Conservation (phyloP, 164 flowering plant species). For the Tetrastigma voinierianum region DNA sequence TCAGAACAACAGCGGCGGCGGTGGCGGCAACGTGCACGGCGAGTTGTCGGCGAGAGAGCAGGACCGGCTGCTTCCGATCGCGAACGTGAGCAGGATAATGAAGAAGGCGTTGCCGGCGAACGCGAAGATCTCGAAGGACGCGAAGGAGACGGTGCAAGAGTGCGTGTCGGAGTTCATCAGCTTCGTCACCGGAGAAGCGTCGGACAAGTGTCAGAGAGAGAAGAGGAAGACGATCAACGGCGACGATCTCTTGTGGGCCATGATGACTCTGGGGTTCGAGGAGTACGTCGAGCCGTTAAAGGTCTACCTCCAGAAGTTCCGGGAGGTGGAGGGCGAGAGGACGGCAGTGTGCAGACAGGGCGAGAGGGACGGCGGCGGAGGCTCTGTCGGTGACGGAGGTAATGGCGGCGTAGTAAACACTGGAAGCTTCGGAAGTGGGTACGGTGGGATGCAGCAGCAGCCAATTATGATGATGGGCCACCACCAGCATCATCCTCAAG, state of each 20-base stretch:
- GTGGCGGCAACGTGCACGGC: constrained; percentile 5
- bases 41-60: constrained; percentile 27
- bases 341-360: constrained; percentile 4
- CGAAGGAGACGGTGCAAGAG: constrained; percentile 52
- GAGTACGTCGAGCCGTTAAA: constrained; percentile 47
- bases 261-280: constrained; percentile 48
- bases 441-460: constrained; percentile 23
- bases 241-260: constrained; percentile 47
- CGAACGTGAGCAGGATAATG: constrained; percentile 46
- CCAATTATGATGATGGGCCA: constrained; percentile 37
- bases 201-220: constrained; percentile 52
- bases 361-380: neutral
- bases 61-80: constrained; percentile 40
- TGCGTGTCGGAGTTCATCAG: constrained; percentile 57
- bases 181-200: constrained; percentile 52
- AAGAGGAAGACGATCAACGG: constrained; percentile 57
- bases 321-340: constrained; percentile 46
- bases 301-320: constrained; percentile 38
- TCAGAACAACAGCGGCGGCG: constrained; percentile 6
- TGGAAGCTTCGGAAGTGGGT: neutral
- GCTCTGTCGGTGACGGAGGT: neutral
- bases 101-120: constrained; percentile 46
- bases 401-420: constrained; percentile 2
- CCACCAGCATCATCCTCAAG: constrained; percentile 24
- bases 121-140: constrained; percentile 51